phyloP scores from a whole-genome alignment of 495 filamentous ascomycete species.

The Pseudevernia furfuracea region DNA sequence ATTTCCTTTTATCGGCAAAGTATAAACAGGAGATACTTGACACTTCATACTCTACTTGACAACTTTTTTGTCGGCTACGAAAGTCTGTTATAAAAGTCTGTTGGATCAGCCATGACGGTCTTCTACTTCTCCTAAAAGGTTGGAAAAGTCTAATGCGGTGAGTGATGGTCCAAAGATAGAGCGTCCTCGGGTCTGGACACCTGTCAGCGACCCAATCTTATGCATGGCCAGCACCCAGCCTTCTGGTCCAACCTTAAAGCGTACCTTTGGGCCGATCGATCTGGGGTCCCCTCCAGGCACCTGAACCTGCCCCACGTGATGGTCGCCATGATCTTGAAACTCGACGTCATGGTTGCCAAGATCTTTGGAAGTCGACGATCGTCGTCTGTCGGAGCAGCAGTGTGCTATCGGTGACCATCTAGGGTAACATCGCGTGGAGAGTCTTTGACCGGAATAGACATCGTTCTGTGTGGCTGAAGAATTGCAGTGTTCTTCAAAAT shows the following conservation, averaged over 20 bases:
- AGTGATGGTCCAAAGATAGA: not conserved
- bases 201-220: not conserved
- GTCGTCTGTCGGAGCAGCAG: not conserved
- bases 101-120: not conserved
- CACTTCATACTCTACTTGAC: not conserved
- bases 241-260: constrained; percentile 1
- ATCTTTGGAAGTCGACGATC: not conserved
- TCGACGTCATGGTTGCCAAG: not conserved
- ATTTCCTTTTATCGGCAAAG: not conserved
- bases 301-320: not conserved
- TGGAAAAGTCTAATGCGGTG: not conserved
- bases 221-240: not conserved
- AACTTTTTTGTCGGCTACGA: not conserved
- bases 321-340: not conserved
- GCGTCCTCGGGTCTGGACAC: not conserved
- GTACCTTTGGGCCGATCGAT: not conserved
- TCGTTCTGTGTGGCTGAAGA: not conserved
- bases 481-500: not conserved
- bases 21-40: not conserved
- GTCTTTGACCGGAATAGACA: not conserved
- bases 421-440: not conserved
- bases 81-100: no score
- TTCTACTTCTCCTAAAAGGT: not conserved
- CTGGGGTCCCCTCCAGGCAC: not conserved
- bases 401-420: not conserved